phyloP scores from a whole-genome alignment of 2,329 filamentous ascomycete genomes.

The Hymenoscyphus linearis region DNA sequence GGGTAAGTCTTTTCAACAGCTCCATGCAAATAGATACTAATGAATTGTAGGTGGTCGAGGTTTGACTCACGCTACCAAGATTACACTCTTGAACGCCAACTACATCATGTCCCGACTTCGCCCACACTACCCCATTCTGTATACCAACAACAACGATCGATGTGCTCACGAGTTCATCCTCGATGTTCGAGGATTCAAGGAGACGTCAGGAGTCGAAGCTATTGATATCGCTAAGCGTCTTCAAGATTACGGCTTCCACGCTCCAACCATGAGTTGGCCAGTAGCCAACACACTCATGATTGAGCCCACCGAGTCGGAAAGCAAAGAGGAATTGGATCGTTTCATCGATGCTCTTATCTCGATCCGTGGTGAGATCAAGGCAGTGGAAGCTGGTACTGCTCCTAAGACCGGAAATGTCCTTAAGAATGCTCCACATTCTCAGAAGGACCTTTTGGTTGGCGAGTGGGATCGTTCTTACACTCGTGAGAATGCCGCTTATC shows the following conservation, averaged over 20 bases:
- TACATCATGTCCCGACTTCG: slow-evolving; percentile 87
- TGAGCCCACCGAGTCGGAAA: slow-evolving; percentile 92
- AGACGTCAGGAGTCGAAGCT: slow-evolving; percentile 76
- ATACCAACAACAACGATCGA: slow-evolving; percentile 80
- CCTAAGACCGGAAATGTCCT: slow-evolving; percentile 76
- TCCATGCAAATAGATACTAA: slow-evolving; percentile 11
- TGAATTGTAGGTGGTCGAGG: slow-evolving; percentile 51
- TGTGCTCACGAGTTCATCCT: slow-evolving; percentile 98
- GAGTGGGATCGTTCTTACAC: slow-evolving; percentile 82
- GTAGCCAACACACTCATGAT: slow-evolving; percentile 97
- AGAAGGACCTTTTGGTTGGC: slow-evolving; percentile 68
- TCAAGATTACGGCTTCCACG: slow-evolving; percentile 96
- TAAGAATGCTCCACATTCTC: slow-evolving; percentile 83
- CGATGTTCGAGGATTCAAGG: slow-evolving; percentile 79
- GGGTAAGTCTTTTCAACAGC: slow-evolving; percentile 44
- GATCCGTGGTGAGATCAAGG: slow-evolving; percentile 79
- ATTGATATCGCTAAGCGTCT: slow-evolving; percentile 95
- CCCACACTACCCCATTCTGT: slow-evolving; percentile 84
- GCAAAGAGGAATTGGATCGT: slow-evolving; percentile 84
- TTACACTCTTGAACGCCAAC: slow-evolving; percentile 93
- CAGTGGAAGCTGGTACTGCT: slow-evolving; percentile 72
- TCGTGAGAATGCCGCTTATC: slow-evolving; percentile 81
- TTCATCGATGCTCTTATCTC: slow-evolving; percentile 87
- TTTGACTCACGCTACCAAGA: slow-evolving; percentile 82
- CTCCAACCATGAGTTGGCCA: slow-evolving; percentile 95